phyloP scores from a whole-genome alignment of 2,329 filamentous ascomycete genomes.

The Capronia coronata region DNA sequence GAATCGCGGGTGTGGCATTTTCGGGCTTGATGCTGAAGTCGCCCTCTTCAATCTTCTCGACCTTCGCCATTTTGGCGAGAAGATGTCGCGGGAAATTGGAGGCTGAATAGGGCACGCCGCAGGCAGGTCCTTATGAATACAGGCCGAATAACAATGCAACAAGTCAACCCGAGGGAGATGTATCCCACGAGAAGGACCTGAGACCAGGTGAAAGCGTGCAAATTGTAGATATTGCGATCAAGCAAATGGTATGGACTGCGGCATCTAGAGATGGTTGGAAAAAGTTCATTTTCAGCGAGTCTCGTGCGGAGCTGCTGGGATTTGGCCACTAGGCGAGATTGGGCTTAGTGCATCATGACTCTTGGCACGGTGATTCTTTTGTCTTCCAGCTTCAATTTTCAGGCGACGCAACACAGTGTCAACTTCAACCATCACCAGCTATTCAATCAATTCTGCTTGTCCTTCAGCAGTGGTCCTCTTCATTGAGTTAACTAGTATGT shows the following conservation, averaged over 20 bases:
- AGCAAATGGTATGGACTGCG: background rate
- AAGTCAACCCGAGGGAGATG: background rate
- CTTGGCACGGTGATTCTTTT: constrained; percentile 6
- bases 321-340: background rate
- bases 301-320: constrained; percentile 8
- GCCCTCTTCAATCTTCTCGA: constrained; percentile 43
- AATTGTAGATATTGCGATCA: background rate
- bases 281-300: constrained; percentile 9
- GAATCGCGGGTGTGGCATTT: constrained; percentile 66
- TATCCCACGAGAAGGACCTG: background rate
- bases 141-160: background rate
- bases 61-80: constrained; percentile 23
- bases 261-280: constrained; percentile 1
- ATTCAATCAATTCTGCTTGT: background rate
- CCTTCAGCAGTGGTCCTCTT: background rate
- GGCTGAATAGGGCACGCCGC: background rate
- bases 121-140: background rate
- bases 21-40: constrained; percentile 91
- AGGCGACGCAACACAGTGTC: constrained; percentile 5
- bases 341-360: background rate
- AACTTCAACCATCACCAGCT: background rate
- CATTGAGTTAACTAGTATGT: background rate
- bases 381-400: background rate
- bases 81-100: constrained; percentile 5
- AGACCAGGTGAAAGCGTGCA: background rate